A percentile compares a stretch with the other conserved stretches of the same genome.
Conservation (phyloP, 2,329 filamentous ascomycete species). For the Cladosporium oxysporum region DNA sequence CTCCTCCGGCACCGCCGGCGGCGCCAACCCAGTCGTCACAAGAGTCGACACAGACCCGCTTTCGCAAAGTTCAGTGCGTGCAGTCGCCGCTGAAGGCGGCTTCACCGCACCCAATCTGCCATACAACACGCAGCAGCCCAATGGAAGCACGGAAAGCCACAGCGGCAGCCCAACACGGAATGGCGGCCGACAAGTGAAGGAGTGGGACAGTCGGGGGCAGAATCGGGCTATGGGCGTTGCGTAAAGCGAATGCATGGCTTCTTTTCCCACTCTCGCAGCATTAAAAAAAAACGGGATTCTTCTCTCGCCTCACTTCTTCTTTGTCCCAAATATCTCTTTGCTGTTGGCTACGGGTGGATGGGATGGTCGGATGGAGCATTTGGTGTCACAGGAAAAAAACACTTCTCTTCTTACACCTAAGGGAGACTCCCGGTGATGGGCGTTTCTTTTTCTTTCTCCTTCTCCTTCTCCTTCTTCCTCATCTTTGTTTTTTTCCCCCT, state of each 20-base stretch:
- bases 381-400: neutral
- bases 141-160: constrained; percentile 19
- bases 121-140: constrained; percentile 15
- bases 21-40: constrained; percentile 57
- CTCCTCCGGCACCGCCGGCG: constrained; percentile 26
- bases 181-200: constrained; percentile 8
- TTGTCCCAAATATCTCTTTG: neutral
- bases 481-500: neutral
- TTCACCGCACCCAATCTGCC: constrained; percentile 15
- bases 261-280: neutral
- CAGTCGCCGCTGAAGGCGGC: constrained; percentile 53
- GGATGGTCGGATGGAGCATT: neutral
- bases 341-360: neutral
- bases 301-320: neutral
- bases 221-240: constrained; percentile 11
- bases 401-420: neutral
- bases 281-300: neutral
- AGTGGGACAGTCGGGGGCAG: constrained; percentile 14
- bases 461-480: neutral
- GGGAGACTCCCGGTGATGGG: neutral
- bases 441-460: neutral
- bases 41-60: constrained; percentile 86
- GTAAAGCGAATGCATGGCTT: neutral
- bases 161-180: constrained; percentile 15
- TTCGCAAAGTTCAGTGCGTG: constrained; percentile 72